Conservation (phyloP, 805 yeast species). For the Priceomyces castillae region DNA sequence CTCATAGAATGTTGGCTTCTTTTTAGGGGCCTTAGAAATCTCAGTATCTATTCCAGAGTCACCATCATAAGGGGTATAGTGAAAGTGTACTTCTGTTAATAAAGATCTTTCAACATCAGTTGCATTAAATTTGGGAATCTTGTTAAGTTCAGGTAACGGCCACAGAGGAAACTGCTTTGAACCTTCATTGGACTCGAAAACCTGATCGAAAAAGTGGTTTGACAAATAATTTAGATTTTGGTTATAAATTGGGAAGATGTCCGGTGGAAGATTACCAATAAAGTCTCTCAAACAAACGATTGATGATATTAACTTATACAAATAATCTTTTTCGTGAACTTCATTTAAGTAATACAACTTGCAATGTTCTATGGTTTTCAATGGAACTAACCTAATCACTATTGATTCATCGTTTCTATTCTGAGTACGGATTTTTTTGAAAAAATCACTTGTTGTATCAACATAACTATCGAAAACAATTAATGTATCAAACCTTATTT, state of each 20-base stretch:
- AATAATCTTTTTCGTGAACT: constrained; percentile 32
- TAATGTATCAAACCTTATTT: constrained; percentile 51
- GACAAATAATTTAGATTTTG: constrained; percentile 61
- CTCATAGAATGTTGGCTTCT: constrained; percentile 49
- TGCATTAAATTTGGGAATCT: constrained; percentile 60
- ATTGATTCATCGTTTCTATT: constrained; percentile 43
- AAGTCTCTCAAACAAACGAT: constrained; percentile 77
- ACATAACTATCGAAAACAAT: constrained; percentile 65
- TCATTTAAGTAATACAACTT: constrained; percentile 43
- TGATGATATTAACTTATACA: constrained; percentile 75
- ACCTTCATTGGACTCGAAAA: constrained; percentile 15
- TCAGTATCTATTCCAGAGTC: constrained; percentile 26
- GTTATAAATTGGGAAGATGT: constrained; percentile 68
- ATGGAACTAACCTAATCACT: constrained; percentile 66
- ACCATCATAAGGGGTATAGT: constrained; percentile 49
- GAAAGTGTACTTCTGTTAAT: constrained; percentile 69
- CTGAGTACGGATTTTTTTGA: constrained; percentile 26
- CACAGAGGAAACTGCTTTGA: constrained; percentile 44
- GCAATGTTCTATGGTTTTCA: constrained; percentile 83
- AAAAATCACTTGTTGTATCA: constrained; percentile 36
- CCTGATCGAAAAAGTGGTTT: constrained; percentile 54
- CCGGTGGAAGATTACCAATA: constrained; percentile 81
- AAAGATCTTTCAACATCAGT: constrained; percentile 78
- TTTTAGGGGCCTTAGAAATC: constrained; percentile 8
- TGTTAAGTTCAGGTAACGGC: constrained; percentile 77